phyloP scores from a whole-genome alignment of 169 alveolate genomes.

The Babesia ovata region DNA sequence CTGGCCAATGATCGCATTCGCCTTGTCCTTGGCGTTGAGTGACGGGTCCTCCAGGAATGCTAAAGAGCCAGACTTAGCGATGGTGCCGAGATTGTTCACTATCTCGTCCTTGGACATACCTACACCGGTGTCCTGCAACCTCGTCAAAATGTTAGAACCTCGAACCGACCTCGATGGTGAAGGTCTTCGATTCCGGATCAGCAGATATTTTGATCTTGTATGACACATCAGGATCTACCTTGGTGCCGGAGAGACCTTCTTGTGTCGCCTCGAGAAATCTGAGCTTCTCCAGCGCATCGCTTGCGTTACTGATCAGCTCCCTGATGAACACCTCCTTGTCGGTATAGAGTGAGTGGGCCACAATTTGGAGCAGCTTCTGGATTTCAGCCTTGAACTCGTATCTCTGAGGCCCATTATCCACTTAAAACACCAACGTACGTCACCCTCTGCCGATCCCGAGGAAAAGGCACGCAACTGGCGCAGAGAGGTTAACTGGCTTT shows the following conservation, averaged over 20 bases:
- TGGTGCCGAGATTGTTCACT: constrained; percentile 94
- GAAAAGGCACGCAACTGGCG: constrained; percentile 22
- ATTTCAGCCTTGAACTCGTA: constrained; percentile 93
- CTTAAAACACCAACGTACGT: constrained; percentile 1
- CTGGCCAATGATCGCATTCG: constrained; percentile 87
- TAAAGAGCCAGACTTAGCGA: constrained; percentile 98
- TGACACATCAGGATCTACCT: constrained; percentile 60
- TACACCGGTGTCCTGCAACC: constrained; percentile 91
- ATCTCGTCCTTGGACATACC: constrained; percentile 95
- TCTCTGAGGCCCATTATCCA: constrained; percentile 4
- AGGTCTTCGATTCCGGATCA: constrained; percentile 51
- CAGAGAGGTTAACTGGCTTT: neutral
- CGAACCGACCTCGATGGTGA: constrained; percentile 61
- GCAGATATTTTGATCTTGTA: constrained; percentile 57
- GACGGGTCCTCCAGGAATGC: constrained; percentile 78
- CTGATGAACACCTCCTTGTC: constrained; percentile 96
- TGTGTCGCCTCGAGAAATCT: constrained; percentile 81
- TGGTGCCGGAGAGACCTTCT: constrained; percentile 38
- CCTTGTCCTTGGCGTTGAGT: constrained; percentile 65
- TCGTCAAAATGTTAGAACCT: constrained; percentile 14
- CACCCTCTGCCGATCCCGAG: constrained; percentile 7
- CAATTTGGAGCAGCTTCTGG: constrained; percentile 93
- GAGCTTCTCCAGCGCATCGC: constrained; percentile 98
- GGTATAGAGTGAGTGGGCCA: constrained; percentile 94
- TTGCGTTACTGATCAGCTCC: constrained; percentile 98